These are phyloP conservation scores for Amylostereum chailletii DNA, from an alignment of 1,284 basidiomycete species.

Conservation along the genomic window DNA sequence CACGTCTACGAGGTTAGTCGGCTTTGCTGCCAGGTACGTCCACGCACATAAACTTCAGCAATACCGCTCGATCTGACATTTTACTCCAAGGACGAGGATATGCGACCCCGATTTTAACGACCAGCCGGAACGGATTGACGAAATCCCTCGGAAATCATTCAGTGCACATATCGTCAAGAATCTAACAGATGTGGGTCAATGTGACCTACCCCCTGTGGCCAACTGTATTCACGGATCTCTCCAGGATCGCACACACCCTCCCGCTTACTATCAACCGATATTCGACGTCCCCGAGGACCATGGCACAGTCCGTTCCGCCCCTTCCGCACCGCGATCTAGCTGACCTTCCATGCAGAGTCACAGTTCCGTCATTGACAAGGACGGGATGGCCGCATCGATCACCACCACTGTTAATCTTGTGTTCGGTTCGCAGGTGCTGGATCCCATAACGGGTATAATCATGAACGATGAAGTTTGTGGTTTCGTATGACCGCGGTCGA, in stretches of 20 bases:
- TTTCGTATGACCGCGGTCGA: not conserved
- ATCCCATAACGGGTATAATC: constrained; percentile 79
- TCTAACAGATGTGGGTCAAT: constrained; percentile 67
- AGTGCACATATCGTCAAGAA: constrained; percentile 53
- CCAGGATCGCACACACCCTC: constrained; percentile 71
- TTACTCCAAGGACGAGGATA: constrained; percentile 57
- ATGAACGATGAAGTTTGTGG: constrained; percentile 74
- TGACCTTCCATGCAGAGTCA: constrained; percentile 51
- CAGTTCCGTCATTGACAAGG: constrained; percentile 69
- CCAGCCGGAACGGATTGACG: constrained; percentile 44
- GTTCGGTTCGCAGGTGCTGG: constrained; percentile 84
- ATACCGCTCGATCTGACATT: not conserved
- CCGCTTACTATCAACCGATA: constrained; percentile 78
- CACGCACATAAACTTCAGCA: not conserved
- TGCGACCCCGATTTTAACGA: constrained; percentile 68
- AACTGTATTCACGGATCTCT: constrained; percentile 11
- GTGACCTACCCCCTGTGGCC: constrained; percentile 1
- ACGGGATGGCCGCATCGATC: constrained; percentile 79
- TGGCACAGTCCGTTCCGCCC: constrained; percentile 60
- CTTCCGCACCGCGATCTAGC: not conserved
- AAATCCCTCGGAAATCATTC: constrained; percentile 68
- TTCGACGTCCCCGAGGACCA: constrained; percentile 75
- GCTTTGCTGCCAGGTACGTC: constrained; percentile 63
- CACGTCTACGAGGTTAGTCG: constrained; percentile 31
- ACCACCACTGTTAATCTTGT: constrained; percentile 85